phyloP scores from a whole-genome alignment of 371 early-diverging fungal species.

The Mortierella sp. region DNA sequence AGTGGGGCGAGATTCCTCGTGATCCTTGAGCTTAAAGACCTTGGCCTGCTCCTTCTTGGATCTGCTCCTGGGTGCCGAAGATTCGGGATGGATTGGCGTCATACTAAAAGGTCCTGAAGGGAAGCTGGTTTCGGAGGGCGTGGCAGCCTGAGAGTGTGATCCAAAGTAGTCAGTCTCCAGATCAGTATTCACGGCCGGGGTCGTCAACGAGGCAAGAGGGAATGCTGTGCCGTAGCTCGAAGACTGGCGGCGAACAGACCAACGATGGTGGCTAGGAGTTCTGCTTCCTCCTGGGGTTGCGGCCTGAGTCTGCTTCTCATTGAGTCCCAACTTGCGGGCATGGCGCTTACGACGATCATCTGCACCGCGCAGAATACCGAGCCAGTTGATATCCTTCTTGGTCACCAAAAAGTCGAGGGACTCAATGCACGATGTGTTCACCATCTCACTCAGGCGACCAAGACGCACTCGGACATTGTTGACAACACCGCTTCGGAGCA shows the following conservation, averaged over 20 bases:
- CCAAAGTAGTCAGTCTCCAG: slow-evolving; percentile 52
- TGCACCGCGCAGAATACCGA: slow-evolving; percentile 67
- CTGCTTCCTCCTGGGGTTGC: slow-evolving; percentile 63
- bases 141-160: slow-evolving; percentile 17
- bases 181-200: slow-evolving; percentile 35
- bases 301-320: slow-evolving; percentile 60
- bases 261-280: slow-evolving; percentile 56
- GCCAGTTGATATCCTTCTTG: slow-evolving; percentile 79
- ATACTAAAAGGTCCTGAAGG: slow-evolving; percentile 23
- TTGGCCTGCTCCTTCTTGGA: slow-evolving; percentile 22
- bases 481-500: slow-evolving; percentile 76
- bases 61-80: slow-evolving; percentile 26
- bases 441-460: slow-evolving; percentile 79
- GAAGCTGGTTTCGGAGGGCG: slow-evolving; percentile 51
- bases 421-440: slow-evolving; percentile 83
- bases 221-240: slow-evolving; percentile 56
- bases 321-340: slow-evolving; percentile 59
- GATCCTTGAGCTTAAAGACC: slow-evolving; percentile 65
- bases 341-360: slow-evolving; percentile 53
- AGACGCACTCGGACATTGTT: slow-evolving; percentile 77
- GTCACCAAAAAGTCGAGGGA: slow-evolving; percentile 87
- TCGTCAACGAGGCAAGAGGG: slow-evolving; percentile 31
- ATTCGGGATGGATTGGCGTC: slow-evolving; percentile 11
- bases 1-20: slow-evolving; percentile 47
- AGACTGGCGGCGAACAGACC: slow-evolving; percentile 55